Evolutionary conservation across 192 early-diverging fungal species (phyloP).

Genomic region (Backusella sp.): DNA sequence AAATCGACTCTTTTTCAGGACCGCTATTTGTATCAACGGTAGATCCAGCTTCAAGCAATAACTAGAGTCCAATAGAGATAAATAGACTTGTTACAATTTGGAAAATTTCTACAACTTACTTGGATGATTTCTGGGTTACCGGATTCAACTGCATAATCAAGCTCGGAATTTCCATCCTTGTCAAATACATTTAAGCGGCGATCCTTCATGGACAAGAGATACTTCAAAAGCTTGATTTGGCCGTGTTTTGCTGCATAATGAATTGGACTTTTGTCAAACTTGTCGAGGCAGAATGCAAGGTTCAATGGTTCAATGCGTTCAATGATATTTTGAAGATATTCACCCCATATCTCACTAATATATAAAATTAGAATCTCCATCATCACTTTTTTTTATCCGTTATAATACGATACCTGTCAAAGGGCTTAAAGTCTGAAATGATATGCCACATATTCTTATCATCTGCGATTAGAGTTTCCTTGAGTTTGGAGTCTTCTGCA

Average conservation of each 20-base stretch:
- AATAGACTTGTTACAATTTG: neutral
- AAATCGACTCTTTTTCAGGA: constrained; percentile 4
- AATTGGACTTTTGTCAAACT: constrained; percentile 35
- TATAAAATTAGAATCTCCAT: neutral
- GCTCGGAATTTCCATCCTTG: constrained; percentile 31
- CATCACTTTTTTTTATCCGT: neutral
- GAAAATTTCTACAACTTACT: constrained; percentile 8
- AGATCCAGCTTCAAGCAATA: constrained; percentile 13
- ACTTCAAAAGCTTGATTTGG: constrained; percentile 25
- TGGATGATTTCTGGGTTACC: constrained; percentile 17
- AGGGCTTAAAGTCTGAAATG: constrained; percentile 38
- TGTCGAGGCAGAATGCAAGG: constrained; percentile 22
- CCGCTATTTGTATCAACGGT: neutral
- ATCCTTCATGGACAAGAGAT: constrained; percentile 22
- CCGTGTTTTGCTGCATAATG: constrained; percentile 49
- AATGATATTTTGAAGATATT: constrained; percentile 40
- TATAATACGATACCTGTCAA: constrained; percentile 11
- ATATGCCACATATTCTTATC: constrained; percentile 44
- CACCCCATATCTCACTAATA: constrained; percentile 36
- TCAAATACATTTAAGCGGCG: constrained; percentile 25
- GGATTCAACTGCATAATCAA: constrained; percentile 45
- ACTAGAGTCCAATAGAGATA: neutral
- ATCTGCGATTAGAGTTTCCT: neutral
- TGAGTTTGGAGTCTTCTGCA: constrained; percentile 14
- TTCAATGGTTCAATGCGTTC: constrained; percentile 18